Percentiles rank a stretch among this genome's conserved stretches.
Evolutionary conservation across 495 filamentous ascomycete species (phyloP).

Genomic region (Penicillium malachiteum): DNA sequence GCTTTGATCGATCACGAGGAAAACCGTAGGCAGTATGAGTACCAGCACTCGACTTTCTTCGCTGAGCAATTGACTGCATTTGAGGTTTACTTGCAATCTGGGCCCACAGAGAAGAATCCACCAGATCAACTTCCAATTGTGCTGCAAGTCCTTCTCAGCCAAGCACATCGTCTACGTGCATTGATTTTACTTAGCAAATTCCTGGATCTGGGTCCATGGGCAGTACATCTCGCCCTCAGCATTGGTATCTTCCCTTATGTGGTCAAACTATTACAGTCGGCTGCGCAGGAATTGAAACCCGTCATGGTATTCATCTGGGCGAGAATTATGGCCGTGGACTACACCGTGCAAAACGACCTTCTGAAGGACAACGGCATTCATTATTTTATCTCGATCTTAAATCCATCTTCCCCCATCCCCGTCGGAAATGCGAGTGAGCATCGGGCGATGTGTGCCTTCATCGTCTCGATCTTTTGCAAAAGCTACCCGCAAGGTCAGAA

Average conservation of each 20-base stretch:
- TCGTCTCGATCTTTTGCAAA: conserved; percentile 94
- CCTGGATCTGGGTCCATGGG: conserved; percentile 94
- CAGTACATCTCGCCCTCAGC: conserved; percentile 90
- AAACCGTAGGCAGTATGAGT: conserved; percentile 77
- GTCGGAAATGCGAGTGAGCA: conserved; percentile 86
- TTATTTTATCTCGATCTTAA: conserved; percentile 91
- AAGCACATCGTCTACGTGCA: conserved; percentile 90
- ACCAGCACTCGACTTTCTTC: conserved; percentile 93
- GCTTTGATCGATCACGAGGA: conserved; percentile 72
- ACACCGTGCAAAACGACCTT: conserved; percentile 86
- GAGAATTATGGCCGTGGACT: conserved; percentile 90
- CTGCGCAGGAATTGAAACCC: conserved; percentile 89
- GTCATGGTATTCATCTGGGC: conserved; percentile 99
- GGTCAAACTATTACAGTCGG: conserved; percentile 90
- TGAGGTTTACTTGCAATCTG: conserved; percentile 91
- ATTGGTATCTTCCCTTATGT: conserved; percentile 99
- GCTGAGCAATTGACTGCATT: conserved; percentile 97
- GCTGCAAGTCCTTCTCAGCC: conserved; percentile 90
- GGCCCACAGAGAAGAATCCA: conserved; percentile 76
- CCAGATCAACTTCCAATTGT: conserved; percentile 96
- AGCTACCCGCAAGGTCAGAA: conserved; percentile 86
- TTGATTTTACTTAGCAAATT: conserved; percentile 92
- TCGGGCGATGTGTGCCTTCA: conserved; percentile 98
- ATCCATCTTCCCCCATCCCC: conserved; percentile 76
- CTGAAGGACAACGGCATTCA: conserved; percentile 95